Evolutionary conservation across 2,329 filamentous ascomycete genomes (phyloP), one percentile per base, ranked within the genome.

Genomic region (Clarireedia sp.): DNA sequence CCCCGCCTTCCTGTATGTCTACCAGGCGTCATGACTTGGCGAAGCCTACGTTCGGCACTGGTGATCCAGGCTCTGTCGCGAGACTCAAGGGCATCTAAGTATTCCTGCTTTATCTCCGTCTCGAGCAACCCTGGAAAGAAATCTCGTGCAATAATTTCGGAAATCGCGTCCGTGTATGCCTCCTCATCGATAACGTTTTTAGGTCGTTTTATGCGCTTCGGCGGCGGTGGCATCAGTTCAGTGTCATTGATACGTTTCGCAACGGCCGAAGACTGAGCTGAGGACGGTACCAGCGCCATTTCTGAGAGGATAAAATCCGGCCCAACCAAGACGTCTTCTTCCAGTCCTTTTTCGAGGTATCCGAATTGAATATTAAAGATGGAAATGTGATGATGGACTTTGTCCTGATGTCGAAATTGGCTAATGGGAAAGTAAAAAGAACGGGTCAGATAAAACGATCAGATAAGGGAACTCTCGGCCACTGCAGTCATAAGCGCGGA

Each of bases 61-160:
- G 83, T 79, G 60, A 97, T 96, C 92, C 94, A 97, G 62, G 81
- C 79, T 50, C 80, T 75, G 71, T 99, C 85, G 56, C 86, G 86
- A 16, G 91, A 95, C 8, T 95, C 90, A 8, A 97, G 73, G 0
- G 94, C 94, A 66, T 95, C 86, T 29, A 99, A 77, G 64, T 96
- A 97, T 65, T 99, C 94, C 68, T 90, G 85, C 69, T 96, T 90
- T 0, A 86, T 86, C 64, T 95, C 85, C 14, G 85, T 85, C 69
- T 97, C 90, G 4, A 91, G 75, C 0, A 99, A 78, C 0, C 92
- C 94, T 0, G 94, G 94, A 66, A 97, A 99, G 75, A 95, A 99
- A 75, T 99, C 94, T 62, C 94, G 85, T 9, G 90, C 89, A 60
- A 99, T 96, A 68, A 99, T 97, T 63, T 94, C 86, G 0, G 91